Percentiles rank a stretch among this genome's conserved stretches.
phyloP scores from a whole-genome alignment of 108 stramenopile species.

The Mediolabrus comicus region DNA sequence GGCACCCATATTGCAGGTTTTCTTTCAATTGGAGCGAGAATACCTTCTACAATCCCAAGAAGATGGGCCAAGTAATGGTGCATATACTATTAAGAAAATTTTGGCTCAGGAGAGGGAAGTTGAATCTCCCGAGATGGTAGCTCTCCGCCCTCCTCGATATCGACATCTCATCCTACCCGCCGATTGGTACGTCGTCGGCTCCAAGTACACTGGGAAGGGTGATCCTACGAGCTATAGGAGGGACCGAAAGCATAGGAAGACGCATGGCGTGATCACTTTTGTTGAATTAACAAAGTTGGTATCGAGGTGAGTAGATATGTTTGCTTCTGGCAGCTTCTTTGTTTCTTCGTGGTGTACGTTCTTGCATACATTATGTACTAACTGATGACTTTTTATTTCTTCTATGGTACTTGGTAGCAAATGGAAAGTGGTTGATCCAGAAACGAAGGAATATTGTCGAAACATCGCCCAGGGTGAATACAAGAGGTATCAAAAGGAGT shows the following conservation, averaged over 20 bases:
- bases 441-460: background rate
- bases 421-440: background rate
- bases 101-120: background rate
- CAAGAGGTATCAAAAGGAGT: background rate
- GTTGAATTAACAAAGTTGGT: background rate
- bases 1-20: background rate
- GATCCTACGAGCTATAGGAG: background rate
- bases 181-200: background rate
- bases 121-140: background rate
- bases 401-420: no score
- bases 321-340: no score
- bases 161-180: background rate
- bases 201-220: background rate
- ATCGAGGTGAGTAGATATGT: no score
- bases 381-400: no score
- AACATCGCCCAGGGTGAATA: background rate
- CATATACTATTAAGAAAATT: background rate
- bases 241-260: background rate
- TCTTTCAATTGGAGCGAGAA: background rate
- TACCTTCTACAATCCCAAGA: background rate
- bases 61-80: background rate
- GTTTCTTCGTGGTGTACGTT: no score
- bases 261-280: background rate
- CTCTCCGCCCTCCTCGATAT: background rate
- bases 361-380: no score